A percentile compares a stretch with the other conserved stretches of the same genome.
Evolutionary conservation across 2,329 filamentous ascomycete species (phyloP).

Genomic region (Calonectria henricotiae): DNA sequence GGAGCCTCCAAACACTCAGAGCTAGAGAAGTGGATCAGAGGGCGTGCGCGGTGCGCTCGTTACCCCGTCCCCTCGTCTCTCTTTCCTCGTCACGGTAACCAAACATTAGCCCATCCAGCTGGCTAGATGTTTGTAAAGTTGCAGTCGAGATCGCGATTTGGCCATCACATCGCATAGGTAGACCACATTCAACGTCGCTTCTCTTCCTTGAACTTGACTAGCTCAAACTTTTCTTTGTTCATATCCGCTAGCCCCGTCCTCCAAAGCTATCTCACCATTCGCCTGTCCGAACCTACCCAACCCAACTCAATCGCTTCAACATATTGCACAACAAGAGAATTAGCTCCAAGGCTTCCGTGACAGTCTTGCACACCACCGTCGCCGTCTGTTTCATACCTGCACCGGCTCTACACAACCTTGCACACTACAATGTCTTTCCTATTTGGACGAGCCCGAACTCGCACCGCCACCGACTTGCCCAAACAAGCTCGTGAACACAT

Average conservation of each 20-base stretch:
- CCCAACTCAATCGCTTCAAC: slow-evolving; percentile 19
- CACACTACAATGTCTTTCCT: slow-evolving; percentile 70
- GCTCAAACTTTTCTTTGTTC: slow-evolving; percentile 25
- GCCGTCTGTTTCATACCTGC: neutral
- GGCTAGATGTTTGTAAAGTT: slow-evolving; percentile 18
- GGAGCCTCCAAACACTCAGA: slow-evolving; percentile 14
- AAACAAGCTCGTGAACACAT: slow-evolving; percentile 73
- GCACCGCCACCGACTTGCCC: slow-evolving; percentile 69
- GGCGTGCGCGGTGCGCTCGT: slow-evolving; percentile 29
- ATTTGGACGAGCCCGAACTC: slow-evolving; percentile 69
- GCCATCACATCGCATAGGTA: slow-evolving; percentile 3
- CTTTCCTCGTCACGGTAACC: slow-evolving; percentile 28
- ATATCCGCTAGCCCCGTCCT: neutral
- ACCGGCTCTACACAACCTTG: slow-evolving; percentile 18
- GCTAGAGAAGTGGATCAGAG: slow-evolving; percentile 33
- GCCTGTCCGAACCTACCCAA: neutral
- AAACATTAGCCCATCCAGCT: slow-evolving; percentile 19
- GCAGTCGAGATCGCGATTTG: neutral
- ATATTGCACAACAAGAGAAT: neutral
- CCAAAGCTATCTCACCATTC: slow-evolving; percentile 22
- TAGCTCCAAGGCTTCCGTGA: neutral
- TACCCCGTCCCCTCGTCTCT: slow-evolving; percentile 14
- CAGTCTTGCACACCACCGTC: neutral
- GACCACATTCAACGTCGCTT: slow-evolving; percentile 6
- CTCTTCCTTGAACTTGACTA: slow-evolving; percentile 2